Conservation (phyloP, 2,329 filamentous ascomycete genomes). For the Scedosporium aurantiacum region DNA sequence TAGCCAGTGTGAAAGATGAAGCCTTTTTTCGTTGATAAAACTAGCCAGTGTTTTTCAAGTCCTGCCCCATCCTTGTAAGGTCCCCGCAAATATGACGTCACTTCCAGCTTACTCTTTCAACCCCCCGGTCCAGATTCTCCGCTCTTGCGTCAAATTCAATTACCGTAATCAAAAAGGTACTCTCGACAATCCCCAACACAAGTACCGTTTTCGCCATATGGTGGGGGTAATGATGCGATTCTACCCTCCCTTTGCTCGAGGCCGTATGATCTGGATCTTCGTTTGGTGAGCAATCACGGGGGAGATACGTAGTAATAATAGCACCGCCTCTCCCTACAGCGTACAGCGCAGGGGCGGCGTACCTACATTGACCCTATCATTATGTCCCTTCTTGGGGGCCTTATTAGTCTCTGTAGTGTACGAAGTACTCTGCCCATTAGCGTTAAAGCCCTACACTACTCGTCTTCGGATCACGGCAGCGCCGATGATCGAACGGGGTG, state of each 20-base stretch:
- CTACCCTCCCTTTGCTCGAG: background rate
- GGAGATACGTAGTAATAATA: background rate
- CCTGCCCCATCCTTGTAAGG: background rate
- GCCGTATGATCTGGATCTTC: background rate
- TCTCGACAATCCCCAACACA: background rate
- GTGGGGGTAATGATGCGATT: background rate
- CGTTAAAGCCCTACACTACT: no score
- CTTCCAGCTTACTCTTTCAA: background rate
- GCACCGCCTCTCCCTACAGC: no score
- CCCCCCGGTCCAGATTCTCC: background rate
- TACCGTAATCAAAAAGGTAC: background rate
- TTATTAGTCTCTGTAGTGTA: no score
- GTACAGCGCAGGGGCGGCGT: no score
- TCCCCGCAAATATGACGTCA: slow-evolving; percentile 1
- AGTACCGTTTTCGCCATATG: background rate
- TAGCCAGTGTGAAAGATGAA: background rate
- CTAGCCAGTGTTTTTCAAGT: background rate
- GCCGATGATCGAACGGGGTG: no score
- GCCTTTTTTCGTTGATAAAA: background rate
- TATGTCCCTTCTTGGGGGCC: background rate
- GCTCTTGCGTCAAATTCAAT: background rate
- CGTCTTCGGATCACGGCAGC: no score
- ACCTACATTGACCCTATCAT: background rate
- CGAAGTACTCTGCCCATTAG: no score
- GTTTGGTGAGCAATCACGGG: background rate